phyloP scores from a whole-genome alignment of 2,329 filamentous ascomycete species.

The Aspergillus novofumigatus region DNA sequence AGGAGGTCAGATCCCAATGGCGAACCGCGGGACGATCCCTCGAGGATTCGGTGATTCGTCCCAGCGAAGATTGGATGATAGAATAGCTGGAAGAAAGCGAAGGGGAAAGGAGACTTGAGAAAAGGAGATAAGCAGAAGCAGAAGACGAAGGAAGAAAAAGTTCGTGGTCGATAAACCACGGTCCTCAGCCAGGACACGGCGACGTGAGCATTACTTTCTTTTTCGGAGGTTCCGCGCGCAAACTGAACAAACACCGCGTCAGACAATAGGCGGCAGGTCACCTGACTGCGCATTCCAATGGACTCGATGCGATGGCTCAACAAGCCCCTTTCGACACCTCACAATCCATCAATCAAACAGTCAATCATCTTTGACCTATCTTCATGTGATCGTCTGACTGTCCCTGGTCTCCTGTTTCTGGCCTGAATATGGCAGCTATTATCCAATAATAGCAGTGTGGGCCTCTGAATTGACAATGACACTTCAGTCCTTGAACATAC shows the following conservation, averaged over 20 bases:
- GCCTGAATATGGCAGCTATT: not conserved
- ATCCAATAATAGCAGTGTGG: not conserved
- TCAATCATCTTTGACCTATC: not conserved
- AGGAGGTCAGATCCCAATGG: not conserved
- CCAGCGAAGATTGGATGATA: not conserved
- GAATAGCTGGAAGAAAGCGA: not conserved
- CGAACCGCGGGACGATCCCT: not conserved
- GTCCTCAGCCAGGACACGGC: not conserved
- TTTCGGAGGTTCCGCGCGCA: slow-evolving; percentile 9
- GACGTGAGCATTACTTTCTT: slow-evolving; percentile 14
- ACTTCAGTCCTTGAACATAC: not conserved
- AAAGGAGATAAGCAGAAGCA: slow-evolving; percentile 1
- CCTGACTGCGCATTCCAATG: not conserved
- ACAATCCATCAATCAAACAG: not conserved
- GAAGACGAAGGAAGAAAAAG: not conserved
- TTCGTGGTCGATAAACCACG: not conserved
- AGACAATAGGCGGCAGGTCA: not conserved
- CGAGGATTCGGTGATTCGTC: not conserved
- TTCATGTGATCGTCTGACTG: not conserved
- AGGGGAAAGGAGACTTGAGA: not conserved
- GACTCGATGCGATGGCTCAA: not conserved
- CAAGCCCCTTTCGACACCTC: not conserved
- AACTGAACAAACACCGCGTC: slow-evolving; percentile 14
- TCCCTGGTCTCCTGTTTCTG: not conserved
- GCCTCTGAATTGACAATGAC: not conserved